Percentiles rank a stretch among this genome's conserved stretches.
Evolutionary conservation across 768 basidiomycete species (phyloP).

Genomic region (Russula griseocarnosa): DNA sequence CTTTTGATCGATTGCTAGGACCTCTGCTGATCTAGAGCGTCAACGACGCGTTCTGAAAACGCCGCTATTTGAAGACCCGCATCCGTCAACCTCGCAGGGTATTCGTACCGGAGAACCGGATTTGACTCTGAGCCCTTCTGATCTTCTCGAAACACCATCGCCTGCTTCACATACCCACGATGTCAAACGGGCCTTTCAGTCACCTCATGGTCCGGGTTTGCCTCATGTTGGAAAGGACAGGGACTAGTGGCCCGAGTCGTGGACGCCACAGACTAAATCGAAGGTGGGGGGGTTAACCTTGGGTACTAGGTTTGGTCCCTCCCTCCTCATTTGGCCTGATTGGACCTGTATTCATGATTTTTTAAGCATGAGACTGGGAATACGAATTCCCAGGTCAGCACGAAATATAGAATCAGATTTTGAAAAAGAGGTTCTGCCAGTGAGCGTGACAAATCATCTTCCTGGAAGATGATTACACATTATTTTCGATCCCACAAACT

Average conservation of each 20-base stretch:
- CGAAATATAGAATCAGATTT: too few relatives aligned
- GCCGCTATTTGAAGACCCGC: slow-evolving; percentile 7
- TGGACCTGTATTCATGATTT: background rate
- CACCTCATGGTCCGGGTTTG: background rate
- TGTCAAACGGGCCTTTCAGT: background rate
- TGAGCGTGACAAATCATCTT: too few relatives aligned
- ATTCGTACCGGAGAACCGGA: background rate
- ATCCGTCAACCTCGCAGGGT: background rate
- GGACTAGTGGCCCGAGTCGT: slow-evolving; percentile 27
- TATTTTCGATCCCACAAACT: too few relatives aligned
- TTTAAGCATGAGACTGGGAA: background rate
- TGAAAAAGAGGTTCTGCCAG: too few relatives aligned
- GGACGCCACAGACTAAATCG: slow-evolving; percentile 17
- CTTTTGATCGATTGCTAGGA: slow-evolving; percentile 15
- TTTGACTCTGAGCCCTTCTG: background rate
- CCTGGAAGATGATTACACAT: too few relatives aligned
- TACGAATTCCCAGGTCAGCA: background rate
- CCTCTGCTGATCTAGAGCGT: slow-evolving; percentile 23
- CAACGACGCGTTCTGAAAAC: slow-evolving; percentile 24
- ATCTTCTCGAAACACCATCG: background rate
- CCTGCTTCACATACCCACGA: background rate
- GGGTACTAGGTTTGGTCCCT: background rate
- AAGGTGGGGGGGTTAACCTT: slow-evolving; percentile 6
- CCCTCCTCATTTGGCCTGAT: background rate
- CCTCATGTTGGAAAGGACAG: slow-evolving; percentile 9